Base-by-base conservation (phyloP, 208 protist species). In the Leishmania tarentolae region DNA sequence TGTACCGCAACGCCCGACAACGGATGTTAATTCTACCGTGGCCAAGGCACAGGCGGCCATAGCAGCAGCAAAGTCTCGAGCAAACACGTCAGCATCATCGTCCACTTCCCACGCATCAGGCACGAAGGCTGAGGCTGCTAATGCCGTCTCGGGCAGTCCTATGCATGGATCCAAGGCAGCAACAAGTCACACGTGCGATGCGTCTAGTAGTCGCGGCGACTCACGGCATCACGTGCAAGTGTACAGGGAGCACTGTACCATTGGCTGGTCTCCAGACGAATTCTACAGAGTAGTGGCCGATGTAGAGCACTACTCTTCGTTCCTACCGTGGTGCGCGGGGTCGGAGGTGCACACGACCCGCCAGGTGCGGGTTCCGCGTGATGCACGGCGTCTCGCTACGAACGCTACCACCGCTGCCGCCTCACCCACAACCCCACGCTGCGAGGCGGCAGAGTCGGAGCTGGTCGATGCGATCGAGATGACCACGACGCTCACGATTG, bases 251-350 rank as follows among this genome's bases (percentile, higher is more conserved):
- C 92, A 92, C 82, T 95, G 91, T 81, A 88, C 87, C 44, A 84
- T 97, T 65, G 94, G 94, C 11, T 97, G 94, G 94, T 88, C 87
- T 1, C 91, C 86, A 1, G 78, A 84, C 35, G 80, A 93, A 46
- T 87, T 97, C 40, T 97, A 93, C 65, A 63, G 73, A 13, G 92
- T 97, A 13, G 94, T 97, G 19, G 89, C 89, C 11, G 91, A 97
- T 83, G 94, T 97, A 40, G 81, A 85, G 35, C 79, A 90, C 75
- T 97, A 97, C 86, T 84, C 75, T 28, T 76, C 73, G 13, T 97
- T 97, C 76, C 75, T 97, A 65, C 94, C 94, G 46, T 97, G 94
- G 94, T 97, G 94, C 75, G 69, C 88, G 17, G 85, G 86, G 52
- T 91, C 89, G 59, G 82, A 80, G 50, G 92, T 97, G 42, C 92